These are phyloP conservation scores for Colletotrichum cuscutae DNA, from an alignment of 2,329 filamentous ascomycete genomes.

Conservation along the genomic window DNA sequence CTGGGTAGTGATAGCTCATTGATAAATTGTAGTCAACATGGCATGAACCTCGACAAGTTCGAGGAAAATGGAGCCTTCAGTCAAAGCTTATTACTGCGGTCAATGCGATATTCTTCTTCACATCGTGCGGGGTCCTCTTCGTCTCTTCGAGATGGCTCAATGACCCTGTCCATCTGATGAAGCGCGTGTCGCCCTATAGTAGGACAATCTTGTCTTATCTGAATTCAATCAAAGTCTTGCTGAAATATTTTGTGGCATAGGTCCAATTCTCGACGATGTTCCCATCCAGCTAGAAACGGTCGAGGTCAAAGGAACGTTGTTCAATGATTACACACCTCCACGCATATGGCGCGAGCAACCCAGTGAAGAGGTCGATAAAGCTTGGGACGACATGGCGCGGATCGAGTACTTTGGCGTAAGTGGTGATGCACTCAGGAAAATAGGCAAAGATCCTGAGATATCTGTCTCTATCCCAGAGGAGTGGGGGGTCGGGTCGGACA, in stretches of 20 bases:
- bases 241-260: background rate
- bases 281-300: constrained; percentile 24
- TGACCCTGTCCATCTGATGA: constrained; percentile 23
- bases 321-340: constrained; percentile 44
- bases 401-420: constrained; percentile 31
- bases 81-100: constrained; percentile 4
- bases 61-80: constrained; percentile 1
- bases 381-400: constrained; percentile 35
- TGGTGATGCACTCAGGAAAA: constrained; percentile 25
- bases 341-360: constrained; percentile 36
- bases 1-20: background rate
- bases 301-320: constrained; percentile 25
- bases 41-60: background rate
- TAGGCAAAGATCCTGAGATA: constrained; percentile 27
- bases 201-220: background rate
- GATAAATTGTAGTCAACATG: background rate
- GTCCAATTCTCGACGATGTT: constrained; percentile 17
- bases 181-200: constrained; percentile 27
- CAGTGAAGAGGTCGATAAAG: constrained; percentile 37
- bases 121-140: constrained; percentile 12
- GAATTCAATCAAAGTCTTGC: rapidly evolving
- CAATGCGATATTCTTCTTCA: constrained; percentile 7
- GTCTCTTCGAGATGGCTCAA: constrained; percentile 17
- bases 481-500: constrained; percentile 27
- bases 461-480: constrained; percentile 28